These are phyloP conservation scores for Pyricularia grisea DNA, from an alignment of 2,329 filamentous ascomycete genomes.

Conservation along the genomic window DNA sequence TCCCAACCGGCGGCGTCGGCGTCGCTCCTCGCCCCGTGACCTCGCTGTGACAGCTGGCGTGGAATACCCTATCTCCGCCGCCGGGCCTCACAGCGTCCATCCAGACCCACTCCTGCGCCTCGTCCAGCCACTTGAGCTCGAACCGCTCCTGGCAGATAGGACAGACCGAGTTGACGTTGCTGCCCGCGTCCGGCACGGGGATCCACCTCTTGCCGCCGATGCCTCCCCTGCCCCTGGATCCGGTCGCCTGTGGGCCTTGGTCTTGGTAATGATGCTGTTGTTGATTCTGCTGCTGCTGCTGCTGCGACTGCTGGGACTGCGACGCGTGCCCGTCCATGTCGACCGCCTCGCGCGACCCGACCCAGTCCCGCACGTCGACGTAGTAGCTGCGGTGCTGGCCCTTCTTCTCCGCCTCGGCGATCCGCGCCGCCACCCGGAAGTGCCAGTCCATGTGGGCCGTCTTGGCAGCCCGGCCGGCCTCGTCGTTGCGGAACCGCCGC, in stretches of 20 bases:
- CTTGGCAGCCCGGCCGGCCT: constrained; percentile 76
- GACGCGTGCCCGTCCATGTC: constrained; percentile 45
- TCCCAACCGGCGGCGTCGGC: constrained; percentile 7
- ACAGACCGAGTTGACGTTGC: constrained; percentile 64
- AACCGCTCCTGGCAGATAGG: constrained; percentile 96
- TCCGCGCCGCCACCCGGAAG: constrained; percentile 84
- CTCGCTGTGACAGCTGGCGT: constrained; percentile 83
- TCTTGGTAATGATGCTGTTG: not conserved
- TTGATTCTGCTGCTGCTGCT: not conserved
- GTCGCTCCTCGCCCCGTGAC: constrained; percentile 34
- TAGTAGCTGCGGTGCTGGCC: constrained; percentile 94
- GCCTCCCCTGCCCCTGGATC: constrained; percentile 26
- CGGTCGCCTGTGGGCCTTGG: constrained; percentile 10
- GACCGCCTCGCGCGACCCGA: constrained; percentile 71
- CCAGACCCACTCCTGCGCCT: constrained; percentile 95
- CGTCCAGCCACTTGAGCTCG: constrained; percentile 83
- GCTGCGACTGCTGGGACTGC: not conserved
- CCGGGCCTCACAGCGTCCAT: constrained; percentile 76
- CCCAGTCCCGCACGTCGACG: constrained; percentile 79
- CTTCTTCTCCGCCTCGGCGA: constrained; percentile 75
- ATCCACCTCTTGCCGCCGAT: constrained; percentile 55
- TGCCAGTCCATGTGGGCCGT: constrained; percentile 96
- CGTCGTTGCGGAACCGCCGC: constrained; percentile 69
- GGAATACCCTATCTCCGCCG: constrained; percentile 65
- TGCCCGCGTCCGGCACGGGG: constrained; percentile 65